Evolutionary conservation across 345 rosid genomes (phyloP), one percentile per base, ranked within the genome.

Genomic region (Salix arbutifolia): DNA sequence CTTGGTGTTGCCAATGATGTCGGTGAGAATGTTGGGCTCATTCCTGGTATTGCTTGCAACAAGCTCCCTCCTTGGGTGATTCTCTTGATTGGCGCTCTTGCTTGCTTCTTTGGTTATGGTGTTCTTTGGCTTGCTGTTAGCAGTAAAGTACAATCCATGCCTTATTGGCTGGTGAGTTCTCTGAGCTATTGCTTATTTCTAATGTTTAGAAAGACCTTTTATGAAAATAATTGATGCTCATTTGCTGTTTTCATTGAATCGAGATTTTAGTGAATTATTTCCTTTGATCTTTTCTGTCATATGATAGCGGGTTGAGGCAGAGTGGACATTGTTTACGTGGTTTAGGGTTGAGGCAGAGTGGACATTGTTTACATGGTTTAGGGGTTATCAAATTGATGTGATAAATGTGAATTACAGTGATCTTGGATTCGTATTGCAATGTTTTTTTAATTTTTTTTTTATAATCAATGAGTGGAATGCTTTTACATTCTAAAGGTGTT

Each of bases 1-100:
- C 86, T 89, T 26, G 93, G 96, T 11, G 96, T 89, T 18, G 96
- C 96, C 67, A 87, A 84, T 81, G 93, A 91, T 84, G 74, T 89
- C 52, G 96, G 96, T 6, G 96, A 89, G 81, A 91, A 87, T 72
- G 79, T 89, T 40, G 91, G 93, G 17, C 73, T 91, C 28, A 77
- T 89, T 53, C 91, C 96, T n/a, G 93, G 96, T 2, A 65, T 88
- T 66, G 89, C 85, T 74, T 88, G 85, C 85, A 89, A 91, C 81
- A 87, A 72, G 76, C 81, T 89, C 66, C 93, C 96, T 26, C 93
- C 91, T 74, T 91, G 96, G 96, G 61, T 82, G 56, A 80, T 91
- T 78, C 90, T 89, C 14, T 44, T 76, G 19, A 71, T 91, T 56
- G 96, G 96, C 42, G 80, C 88, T 70, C 40, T 88, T 19, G 80